Percentiles rank a stretch among this genome's conserved stretches.
Conservation (phyloP, 306 rosid species). For the Inga oerstediana region DNA sequence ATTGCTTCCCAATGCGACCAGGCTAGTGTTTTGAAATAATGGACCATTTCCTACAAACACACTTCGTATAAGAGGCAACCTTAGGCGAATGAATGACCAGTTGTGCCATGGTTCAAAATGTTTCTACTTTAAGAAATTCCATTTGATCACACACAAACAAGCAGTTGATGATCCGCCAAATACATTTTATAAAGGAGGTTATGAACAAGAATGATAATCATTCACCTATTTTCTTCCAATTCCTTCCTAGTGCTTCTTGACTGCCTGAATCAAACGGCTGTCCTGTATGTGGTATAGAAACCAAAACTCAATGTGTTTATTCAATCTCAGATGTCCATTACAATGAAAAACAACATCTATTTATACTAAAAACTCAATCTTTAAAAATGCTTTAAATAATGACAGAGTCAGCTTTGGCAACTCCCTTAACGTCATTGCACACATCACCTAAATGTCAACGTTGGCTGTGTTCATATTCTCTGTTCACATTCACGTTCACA, state of each 20-base stretch:
- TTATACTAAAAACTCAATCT: too few species aligned
- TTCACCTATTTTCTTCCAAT: slow-evolving; percentile 60
- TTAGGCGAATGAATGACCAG: not conserved
- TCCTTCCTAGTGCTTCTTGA: slow-evolving; percentile 49
- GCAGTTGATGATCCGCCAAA: not conserved
- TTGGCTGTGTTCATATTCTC: too few species aligned
- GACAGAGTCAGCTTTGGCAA: too few species aligned
- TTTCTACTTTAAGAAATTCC: slow-evolving; percentile 16
- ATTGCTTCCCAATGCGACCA: slow-evolving; percentile 75
- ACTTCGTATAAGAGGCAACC: slow-evolving; percentile 1
- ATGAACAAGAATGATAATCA: slow-evolving; percentile 12
- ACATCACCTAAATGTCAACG: too few species aligned
- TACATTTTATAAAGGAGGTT: not conserved
- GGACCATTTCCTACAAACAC: slow-evolving; percentile 64
- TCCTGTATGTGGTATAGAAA: slow-evolving; percentile 65
- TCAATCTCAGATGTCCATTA: too few species aligned
- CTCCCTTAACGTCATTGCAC: too few species aligned
- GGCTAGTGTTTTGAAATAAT: slow-evolving; percentile 49
- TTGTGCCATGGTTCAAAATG: not conserved
- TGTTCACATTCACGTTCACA: too few species aligned
- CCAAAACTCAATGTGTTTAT: too few species aligned
- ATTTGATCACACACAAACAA: not conserved
- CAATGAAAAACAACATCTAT: too few species aligned
- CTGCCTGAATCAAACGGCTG: slow-evolving; percentile 46
- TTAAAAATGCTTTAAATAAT: too few species aligned